Conservation (phyloP, 345 rosid species). For the Bruguiera sexangula region DNA sequence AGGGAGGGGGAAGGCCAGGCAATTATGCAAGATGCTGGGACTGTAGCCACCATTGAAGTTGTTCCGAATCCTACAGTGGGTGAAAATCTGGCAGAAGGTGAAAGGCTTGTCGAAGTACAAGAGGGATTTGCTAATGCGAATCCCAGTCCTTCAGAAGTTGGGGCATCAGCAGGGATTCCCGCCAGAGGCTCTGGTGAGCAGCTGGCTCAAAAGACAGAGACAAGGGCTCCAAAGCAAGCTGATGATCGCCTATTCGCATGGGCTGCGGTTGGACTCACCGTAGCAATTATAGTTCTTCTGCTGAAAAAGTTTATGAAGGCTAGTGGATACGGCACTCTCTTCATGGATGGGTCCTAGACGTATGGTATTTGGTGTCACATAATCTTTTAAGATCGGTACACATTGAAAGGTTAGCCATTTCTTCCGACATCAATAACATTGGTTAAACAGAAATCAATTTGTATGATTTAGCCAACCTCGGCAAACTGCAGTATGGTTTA, state of each 20-base stretch:
- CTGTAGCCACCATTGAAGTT: conserved; percentile 20
- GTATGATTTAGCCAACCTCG: no score
- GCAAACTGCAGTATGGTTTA: no score
- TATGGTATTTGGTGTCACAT: not conserved
- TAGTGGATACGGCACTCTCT: conserved; percentile 65
- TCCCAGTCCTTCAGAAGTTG: conserved; percentile 28
- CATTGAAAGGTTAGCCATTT: no score
- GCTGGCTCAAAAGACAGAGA: conserved; percentile 30
- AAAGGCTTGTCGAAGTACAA: conserved; percentile 40
- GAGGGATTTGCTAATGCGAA: conserved; percentile 33
- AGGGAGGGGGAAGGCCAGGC: conserved; percentile 25
- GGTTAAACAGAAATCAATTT: no score
- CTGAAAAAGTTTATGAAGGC: conserved; percentile 85
- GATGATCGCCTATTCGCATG: conserved; percentile 76
- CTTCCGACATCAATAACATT: no score
- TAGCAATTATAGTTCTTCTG: conserved; percentile 81
- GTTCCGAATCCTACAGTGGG: conserved; percentile 22
- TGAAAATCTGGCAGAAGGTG: conserved; percentile 26
- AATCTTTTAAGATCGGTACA: not conserved
- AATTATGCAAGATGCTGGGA: conserved; percentile 12
- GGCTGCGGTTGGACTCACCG: conserved; percentile 86
- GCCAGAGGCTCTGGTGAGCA: conserved; percentile 22
- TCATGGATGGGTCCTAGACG: conserved; percentile 75
- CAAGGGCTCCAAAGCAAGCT: conserved; percentile 54
- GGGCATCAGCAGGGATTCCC: conserved; percentile 35